Base-by-base conservation (phyloP, 139 green algal species). In the Picochlorum sp. region DNA sequence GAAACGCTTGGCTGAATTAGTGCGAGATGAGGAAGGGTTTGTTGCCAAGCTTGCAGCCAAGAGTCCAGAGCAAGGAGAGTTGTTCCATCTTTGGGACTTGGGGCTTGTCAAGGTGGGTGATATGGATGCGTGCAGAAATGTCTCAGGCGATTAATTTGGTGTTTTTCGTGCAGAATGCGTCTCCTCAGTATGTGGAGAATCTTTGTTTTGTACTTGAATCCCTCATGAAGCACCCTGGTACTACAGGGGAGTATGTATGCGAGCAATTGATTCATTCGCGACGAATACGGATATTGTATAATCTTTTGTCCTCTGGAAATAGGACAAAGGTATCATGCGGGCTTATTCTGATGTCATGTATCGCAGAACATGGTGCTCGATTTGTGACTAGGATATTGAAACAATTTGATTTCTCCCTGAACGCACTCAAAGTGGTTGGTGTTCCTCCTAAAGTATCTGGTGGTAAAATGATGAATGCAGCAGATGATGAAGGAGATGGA, bases 201-300 rank as follows among this genome's bases (percentile, higher is more conserved):
- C n/a, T 54, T 54, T 54, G 9, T 41, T 41, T 11, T 41, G 34
- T 41, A 8, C 8, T 41, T 13, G 34, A 41, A 41, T 41, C 34
- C 34, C 34, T 41, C 34, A 41, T 41, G 34, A 41, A 41, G 34
- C 34, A 41, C 8, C 34, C 34, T 41, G 34, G 34, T 41, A 9
- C 34, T 7, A 41, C 8, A 41, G 34, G 34, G 34, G 34, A 13
- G 34, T 11, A 41, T 13, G 34, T 41, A 4, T 41, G 34, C 34
- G 47, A 20, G 6, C 47, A 54, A 20, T 54, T 54, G n/a, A 54
- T 54, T 54, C 16, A 20, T 65, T 66, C 41, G 20, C 20, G 72
- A 31, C 70, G 75, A 9, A 64, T 86, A 16, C 83, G 71, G 37
- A 49, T 61, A 5, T 13, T 87, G 8, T 88, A 88, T 76, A 75